Evolutionary conservation across 495 filamentous ascomycete species (phyloP).

Genomic region (Aspergillus ellipticus): DNA sequence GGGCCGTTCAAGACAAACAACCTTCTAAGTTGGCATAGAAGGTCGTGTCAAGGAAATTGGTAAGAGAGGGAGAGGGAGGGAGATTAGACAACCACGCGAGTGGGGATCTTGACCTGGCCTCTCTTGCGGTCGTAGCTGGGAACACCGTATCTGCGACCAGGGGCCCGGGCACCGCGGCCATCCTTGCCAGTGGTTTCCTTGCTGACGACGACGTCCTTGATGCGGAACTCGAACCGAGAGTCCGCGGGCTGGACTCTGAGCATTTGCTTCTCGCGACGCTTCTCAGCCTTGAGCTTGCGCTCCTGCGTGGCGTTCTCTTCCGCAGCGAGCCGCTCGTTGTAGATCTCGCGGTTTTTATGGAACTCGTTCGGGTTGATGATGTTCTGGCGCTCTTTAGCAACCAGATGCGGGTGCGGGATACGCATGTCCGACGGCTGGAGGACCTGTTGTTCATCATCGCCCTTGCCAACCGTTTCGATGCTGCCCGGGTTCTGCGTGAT

Average conservation of each 20-base stretch:
- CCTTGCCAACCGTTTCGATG: slow-evolving; percentile 45
- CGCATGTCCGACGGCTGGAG: slow-evolving; percentile 81
- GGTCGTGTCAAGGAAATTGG: background rate
- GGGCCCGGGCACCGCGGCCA: slow-evolving; percentile 52
- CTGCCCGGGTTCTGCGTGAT: slow-evolving; percentile 24
- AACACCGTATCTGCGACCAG: slow-evolving; percentile 66
- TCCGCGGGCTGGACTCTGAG: slow-evolving; percentile 44
- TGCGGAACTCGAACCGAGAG: slow-evolving; percentile 75
- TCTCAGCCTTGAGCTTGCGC: slow-evolving; percentile 34
- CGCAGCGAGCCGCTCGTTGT: slow-evolving; percentile 41
- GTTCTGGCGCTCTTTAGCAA: slow-evolving; percentile 52
- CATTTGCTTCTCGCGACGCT: slow-evolving; percentile 35
- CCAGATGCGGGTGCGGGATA: slow-evolving; percentile 84
- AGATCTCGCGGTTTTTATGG: slow-evolving; percentile 34
- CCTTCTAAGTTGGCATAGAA: too few species aligned
- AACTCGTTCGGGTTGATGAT: slow-evolving; percentile 22
- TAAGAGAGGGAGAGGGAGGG: background rate
- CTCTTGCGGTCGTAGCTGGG: slow-evolving; percentile 68
- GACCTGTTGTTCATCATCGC: slow-evolving; percentile 37
- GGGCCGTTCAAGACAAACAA: background rate
- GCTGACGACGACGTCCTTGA: slow-evolving; percentile 59
- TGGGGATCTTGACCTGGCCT: slow-evolving; percentile 70
- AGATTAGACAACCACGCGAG: slow-evolving; percentile 48
- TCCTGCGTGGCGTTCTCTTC: slow-evolving; percentile 37
- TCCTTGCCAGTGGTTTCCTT: slow-evolving; percentile 56